A percentile compares a stretch with the other conserved stretches of the same genome.
Evolutionary conservation across 495 filamentous ascomycete genomes (phyloP).

Genomic region (Penicillium turbatum): DNA sequence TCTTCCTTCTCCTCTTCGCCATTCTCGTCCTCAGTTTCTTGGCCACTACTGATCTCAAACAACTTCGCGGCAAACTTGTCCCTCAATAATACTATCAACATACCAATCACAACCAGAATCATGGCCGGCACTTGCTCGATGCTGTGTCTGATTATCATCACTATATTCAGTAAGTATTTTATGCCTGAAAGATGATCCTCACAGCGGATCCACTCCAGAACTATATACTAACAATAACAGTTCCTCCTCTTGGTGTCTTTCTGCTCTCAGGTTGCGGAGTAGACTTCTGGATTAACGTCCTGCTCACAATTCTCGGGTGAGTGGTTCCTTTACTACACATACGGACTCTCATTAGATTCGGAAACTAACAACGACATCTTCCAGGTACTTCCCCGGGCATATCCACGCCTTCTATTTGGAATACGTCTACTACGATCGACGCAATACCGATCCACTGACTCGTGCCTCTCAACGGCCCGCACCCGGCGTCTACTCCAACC

Average conservation of each 20-base stretch:
- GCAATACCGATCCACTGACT: slow-evolving; percentile 53
- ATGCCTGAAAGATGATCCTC: neutral
- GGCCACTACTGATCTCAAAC: slow-evolving; percentile 25
- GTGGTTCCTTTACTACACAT: slow-evolving; percentile 12
- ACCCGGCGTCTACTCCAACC: slow-evolving; percentile 76
- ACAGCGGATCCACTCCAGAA: neutral
- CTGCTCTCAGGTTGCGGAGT: slow-evolving; percentile 58
- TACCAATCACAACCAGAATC: slow-evolving; percentile 8
- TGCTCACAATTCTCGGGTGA: slow-evolving; percentile 58
- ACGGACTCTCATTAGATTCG: neutral
- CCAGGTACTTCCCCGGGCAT: slow-evolving; percentile 71
- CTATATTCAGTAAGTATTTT: slow-evolving; percentile 50
- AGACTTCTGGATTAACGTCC: slow-evolving; percentile 63
- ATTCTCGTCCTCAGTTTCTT: slow-evolving; percentile 31
- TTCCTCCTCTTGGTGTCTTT: slow-evolving; percentile 62
- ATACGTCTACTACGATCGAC: slow-evolving; percentile 78
- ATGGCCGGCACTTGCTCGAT: slow-evolving; percentile 38
- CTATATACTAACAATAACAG: slow-evolving; percentile 32
- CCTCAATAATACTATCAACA: neutral
- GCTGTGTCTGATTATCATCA: slow-evolving; percentile 52
- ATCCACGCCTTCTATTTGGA: slow-evolving; percentile 90
- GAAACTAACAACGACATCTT: slow-evolving; percentile 2
- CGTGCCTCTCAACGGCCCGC: slow-evolving; percentile 46
- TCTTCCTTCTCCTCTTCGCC: slow-evolving; percentile 30
- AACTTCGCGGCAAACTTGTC: neutral